Conservation (phyloP, 768 basidiomycete genomes). For the Amanita molliuscula region DNA sequence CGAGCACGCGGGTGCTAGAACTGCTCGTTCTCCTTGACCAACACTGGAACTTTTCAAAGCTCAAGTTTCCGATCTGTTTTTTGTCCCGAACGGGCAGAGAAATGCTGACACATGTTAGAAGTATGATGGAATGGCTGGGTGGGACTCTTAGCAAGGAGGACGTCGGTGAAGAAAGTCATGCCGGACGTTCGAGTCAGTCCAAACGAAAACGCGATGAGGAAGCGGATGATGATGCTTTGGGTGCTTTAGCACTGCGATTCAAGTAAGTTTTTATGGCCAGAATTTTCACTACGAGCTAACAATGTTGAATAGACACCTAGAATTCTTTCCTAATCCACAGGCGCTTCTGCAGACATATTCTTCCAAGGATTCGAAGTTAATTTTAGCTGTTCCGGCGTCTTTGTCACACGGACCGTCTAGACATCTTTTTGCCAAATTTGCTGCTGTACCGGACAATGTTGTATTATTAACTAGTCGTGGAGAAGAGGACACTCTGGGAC, state of each 20-base stretch:
- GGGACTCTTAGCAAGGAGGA: slow-evolving; percentile 92
- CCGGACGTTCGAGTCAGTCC: slow-evolving; percentile 40
- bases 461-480: slow-evolving; percentile 75
- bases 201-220: slow-evolving; percentile 56
- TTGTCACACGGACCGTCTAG: slow-evolving; percentile 90
- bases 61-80: slow-evolving; percentile 87
- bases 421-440: slow-evolving; percentile 78
- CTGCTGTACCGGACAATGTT: slow-evolving; percentile 73
- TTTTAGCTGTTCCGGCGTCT: slow-evolving; percentile 87
- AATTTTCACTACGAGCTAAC: background rate
- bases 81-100: slow-evolving; percentile 85
- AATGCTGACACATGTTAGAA: slow-evolving; percentile 87
- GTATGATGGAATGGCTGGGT: slow-evolving; percentile 99
- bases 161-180: slow-evolving; percentile 66
- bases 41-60: slow-evolving; percentile 88
- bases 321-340: slow-evolving; percentile 81
- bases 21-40: slow-evolving; percentile 94
- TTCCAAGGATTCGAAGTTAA: slow-evolving; percentile 83
- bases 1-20: slow-evolving; percentile 91
- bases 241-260: slow-evolving; percentile 83
- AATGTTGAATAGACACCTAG: slow-evolving; percentile 57
- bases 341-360: slow-evolving; percentile 75
- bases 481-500: slow-evolving; percentile 72
- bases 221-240: slow-evolving; percentile 73
- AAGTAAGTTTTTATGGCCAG: slow-evolving; percentile 38